These are phyloP conservation scores for Flaveria ramosissima DNA, from an alignment of 129 eudicot genomes.

Conservation along the genomic window DNA sequence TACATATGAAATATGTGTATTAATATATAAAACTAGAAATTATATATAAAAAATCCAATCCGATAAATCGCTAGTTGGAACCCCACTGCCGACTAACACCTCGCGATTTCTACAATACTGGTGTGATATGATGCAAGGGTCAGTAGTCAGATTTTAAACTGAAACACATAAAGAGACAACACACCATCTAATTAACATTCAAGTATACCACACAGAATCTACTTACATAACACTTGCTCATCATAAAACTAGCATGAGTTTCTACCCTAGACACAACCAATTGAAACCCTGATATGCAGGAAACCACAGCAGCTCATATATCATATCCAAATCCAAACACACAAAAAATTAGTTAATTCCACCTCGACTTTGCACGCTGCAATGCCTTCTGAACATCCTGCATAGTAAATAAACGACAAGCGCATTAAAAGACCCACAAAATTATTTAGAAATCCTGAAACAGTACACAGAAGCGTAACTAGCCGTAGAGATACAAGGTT, in stretches of 20 bases:
- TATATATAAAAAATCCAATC: too few relatives aligned
- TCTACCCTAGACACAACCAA: conserved; percentile 13
- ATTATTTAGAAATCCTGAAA: neutral
- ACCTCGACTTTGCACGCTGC: conserved; percentile 29
- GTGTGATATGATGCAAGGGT: neutral
- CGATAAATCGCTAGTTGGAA: too few relatives aligned
- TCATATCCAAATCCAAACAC: conserved; percentile 42
- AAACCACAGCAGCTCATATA: conserved; percentile 29
- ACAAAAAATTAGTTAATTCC: conserved; percentile 28
- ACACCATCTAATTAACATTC: conserved; percentile 18
- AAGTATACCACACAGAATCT: conserved; percentile 33
- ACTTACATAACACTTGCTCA: conserved; percentile 32
- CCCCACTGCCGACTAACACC: too few relatives aligned
- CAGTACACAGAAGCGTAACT: neutral
- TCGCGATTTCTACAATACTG: too few relatives aligned
- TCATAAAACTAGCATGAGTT: conserved; percentile 39
- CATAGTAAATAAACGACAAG: conserved; percentile 19
- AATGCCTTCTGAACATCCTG: conserved; percentile 39
- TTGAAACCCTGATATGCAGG: neutral
- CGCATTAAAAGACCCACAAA: neutral
- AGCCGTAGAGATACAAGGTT: neutral
- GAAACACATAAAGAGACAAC: neutral
- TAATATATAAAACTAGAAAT: too few relatives aligned
- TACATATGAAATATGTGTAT: too few relatives aligned
- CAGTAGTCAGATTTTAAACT: neutral